Base-by-base conservation (phyloP, 2,329 filamentous ascomycete species). In the Trichoderma koningii region DNA sequence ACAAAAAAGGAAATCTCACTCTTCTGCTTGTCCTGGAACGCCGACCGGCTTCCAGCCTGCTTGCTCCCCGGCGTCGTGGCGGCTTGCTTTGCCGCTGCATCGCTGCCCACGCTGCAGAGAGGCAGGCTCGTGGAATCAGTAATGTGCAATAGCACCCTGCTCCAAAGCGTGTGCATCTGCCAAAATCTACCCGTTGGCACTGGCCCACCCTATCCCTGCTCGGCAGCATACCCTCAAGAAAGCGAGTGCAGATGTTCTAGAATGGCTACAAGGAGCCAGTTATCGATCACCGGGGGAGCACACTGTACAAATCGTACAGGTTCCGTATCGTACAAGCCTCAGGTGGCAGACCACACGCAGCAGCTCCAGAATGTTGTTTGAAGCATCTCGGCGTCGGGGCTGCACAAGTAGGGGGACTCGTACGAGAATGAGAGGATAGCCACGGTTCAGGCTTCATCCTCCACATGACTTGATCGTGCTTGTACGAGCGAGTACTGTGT, bases 31-130 rank as follows among this genome's bases (percentile, higher is more conserved):
- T 30, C 30, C 44, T 51, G 53, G 7, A 56, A 19, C 41, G 21
- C 53, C 53, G 53, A 56, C 53, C 56, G 56, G 56, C 56, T 60
- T 51, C 56, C 28, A 19, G 30, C 19, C 45, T 51, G 45, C 56
- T 34, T 41, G 56, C 41, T 60, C 45, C 56, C 56, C 30, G 44
- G 55, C 56, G 44, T 50, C 34, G 56, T 60, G 45, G 56, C 56
- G 56, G 56, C 41, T 60, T 48, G 56, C 56, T 60, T 60, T 60
- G 30, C 56, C 28, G 26, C 44, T 47, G 28, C 55, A 26, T 23
- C 10, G 53, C 38, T 30, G 30, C 30, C 30, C 7, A 9, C 28
- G 34, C 26, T 53, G 51, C 30, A 30, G 9, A 30, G 30, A 23
- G 21, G 21, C 21, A 23, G 21, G 21, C 21, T n/a, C n/a, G n/a